Conservation (phyloP, 1,284 basidiomycete species). For the Xerocomus tenax region DNA sequence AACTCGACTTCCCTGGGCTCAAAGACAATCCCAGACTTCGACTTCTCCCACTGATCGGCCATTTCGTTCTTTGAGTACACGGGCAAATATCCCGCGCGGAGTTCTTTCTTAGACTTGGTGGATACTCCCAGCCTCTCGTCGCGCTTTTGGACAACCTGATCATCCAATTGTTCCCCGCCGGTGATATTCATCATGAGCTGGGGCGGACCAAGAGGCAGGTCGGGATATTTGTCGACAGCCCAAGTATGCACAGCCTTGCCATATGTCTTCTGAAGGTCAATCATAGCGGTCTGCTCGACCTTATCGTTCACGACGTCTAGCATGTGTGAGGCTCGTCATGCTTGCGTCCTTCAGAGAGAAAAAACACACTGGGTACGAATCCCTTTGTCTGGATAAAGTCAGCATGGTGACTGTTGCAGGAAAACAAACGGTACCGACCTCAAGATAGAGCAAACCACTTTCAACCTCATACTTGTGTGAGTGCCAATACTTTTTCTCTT, state of each 20-base stretch:
- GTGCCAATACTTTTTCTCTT: slow-evolving; percentile 48
- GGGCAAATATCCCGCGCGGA: slow-evolving; percentile 34
- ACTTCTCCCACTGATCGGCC: slow-evolving; percentile 34
- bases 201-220: slow-evolving; percentile 43
- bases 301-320: slow-evolving; percentile 32
- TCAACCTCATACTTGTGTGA: slow-evolving; percentile 44
- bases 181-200: slow-evolving; percentile 43
- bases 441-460: slow-evolving; percentile 41
- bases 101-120: slow-evolving; percentile 31
- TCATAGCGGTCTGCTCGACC: slow-evolving; percentile 42
- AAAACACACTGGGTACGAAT: slow-evolving; percentile 34
- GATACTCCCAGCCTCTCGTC: slow-evolving; percentile 34
- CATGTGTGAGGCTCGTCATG: neutral
- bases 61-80: slow-evolving; percentile 32
- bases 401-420: neutral
- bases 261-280: slow-evolving; percentile 42
- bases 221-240: slow-evolving; percentile 36
- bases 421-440: slow-evolving; percentile 17
- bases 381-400: slow-evolving; percentile 24
- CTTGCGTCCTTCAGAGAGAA: neutral
- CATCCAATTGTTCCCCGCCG: slow-evolving; percentile 31
- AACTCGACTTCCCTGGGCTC: slow-evolving; percentile 15
- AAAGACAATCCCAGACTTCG: slow-evolving; percentile 14
- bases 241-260: slow-evolving; percentile 49
- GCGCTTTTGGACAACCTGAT: slow-evolving; percentile 29